These are phyloP conservation scores for Pterulicium gracile DNA, from an alignment of 1,284 basidiomycete species.

Conservation along the genomic window DNA sequence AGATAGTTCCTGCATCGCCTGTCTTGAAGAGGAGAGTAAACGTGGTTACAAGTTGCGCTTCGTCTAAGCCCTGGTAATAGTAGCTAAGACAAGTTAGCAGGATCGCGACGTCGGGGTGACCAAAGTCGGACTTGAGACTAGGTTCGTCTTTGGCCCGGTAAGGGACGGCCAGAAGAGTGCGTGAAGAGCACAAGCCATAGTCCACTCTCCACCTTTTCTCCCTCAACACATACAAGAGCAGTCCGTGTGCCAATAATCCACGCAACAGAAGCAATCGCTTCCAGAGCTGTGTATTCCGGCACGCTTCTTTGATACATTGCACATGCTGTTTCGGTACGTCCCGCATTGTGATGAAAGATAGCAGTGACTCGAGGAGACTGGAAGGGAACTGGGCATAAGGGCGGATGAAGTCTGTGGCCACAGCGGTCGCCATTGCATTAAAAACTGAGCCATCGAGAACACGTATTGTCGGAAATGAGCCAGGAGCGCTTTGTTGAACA, in stretches of 20 bases:
- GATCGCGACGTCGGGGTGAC: constrained; percentile 41
- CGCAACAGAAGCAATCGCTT: constrained; percentile 28
- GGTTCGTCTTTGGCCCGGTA: constrained; percentile 45
- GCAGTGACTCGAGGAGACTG: neutral
- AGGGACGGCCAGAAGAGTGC: constrained; percentile 40
- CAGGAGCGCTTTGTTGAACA: constrained; percentile 23
- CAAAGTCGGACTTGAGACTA: constrained; percentile 37
- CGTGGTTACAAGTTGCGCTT: constrained; percentile 25
- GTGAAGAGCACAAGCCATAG: constrained; percentile 32
- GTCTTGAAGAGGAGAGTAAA: constrained; percentile 31
- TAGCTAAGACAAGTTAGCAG: constrained; percentile 39
- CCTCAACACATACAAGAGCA: constrained; percentile 28
- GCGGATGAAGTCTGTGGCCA: neutral
- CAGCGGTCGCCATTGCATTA: constrained; percentile 6
- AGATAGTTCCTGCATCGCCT: constrained; percentile 33
- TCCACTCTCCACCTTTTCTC: constrained; percentile 42
- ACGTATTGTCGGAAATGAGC: constrained; percentile 17
- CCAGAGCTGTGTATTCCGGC: constrained; percentile 17
- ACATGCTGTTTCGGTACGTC: constrained; percentile 8
- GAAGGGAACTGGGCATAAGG: neutral
- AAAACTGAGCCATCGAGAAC: constrained; percentile 13
- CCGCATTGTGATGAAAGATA: neutral
- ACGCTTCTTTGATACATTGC: constrained; percentile 10
- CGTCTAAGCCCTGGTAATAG: constrained; percentile 36
- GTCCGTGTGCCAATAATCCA: constrained; percentile 31